phyloP scores from a whole-genome alignment of 192 early-diverging fungal species.

The Gorgonomyces haynaldii region DNA sequence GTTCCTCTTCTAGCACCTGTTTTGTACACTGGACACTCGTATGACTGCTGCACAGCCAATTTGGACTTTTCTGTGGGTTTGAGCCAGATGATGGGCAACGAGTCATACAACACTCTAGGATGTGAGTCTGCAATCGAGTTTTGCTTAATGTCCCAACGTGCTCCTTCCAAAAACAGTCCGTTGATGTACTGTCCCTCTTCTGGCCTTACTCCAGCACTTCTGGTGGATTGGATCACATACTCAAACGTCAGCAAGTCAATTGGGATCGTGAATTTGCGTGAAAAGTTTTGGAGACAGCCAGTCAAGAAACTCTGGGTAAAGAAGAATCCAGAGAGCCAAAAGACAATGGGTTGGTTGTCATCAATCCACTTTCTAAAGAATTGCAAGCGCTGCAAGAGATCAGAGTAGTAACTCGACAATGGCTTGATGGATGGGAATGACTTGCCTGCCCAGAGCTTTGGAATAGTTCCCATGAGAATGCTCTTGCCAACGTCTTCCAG shows the following conservation, averaged over 20 bases:
- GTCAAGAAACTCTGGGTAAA: constrained; percentile 53
- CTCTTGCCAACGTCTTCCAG: constrained; percentile 46
- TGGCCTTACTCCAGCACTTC: constrained; percentile 41
- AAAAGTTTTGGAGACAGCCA: constrained; percentile 44
- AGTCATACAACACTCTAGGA: constrained; percentile 40
- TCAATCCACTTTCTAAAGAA: constrained; percentile 47
- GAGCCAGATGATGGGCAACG: constrained; percentile 48
- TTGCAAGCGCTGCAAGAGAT: constrained; percentile 33
- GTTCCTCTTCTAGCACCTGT: constrained; percentile 42
- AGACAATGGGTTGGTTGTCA: constrained; percentile 48
- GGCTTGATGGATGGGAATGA: constrained; percentile 52
- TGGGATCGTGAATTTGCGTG: constrained; percentile 49
- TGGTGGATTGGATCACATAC: constrained; percentile 35
- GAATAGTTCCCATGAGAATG: constrained; percentile 41
- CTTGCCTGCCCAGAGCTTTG: constrained; percentile 41
- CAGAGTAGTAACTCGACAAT: constrained; percentile 37
- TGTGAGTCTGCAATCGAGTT: constrained; percentile 43
- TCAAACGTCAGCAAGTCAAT: constrained; percentile 47
- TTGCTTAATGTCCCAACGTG: constrained; percentile 42
- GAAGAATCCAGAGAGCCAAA: constrained; percentile 56
- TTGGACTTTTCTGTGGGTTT: constrained; percentile 37
- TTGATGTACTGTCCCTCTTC: constrained; percentile 54
- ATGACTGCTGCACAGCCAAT: constrained; percentile 26
- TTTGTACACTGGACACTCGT: constrained; percentile 54
- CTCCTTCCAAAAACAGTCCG: constrained; percentile 48